Base-by-base conservation (phyloP, 2,329 filamentous ascomycete genomes). In the Fusarium subtropicale region DNA sequence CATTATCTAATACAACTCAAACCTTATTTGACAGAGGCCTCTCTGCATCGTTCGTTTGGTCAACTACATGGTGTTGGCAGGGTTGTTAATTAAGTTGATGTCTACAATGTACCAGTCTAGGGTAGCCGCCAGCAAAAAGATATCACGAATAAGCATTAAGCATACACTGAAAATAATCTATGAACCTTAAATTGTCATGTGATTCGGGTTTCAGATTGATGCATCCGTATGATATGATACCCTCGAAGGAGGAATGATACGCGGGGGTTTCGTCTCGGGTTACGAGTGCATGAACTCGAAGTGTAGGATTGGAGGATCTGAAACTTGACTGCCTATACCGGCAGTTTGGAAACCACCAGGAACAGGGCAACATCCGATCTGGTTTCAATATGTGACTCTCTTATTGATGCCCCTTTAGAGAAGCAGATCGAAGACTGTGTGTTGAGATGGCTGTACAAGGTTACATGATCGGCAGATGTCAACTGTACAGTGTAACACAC, bases 401-500 rank as follows among this genome's bases (percentile, higher is more conserved):
- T 3, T 31, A 42, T 42, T 52, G 26, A 5, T 15, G 22, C 26
- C 7, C 22, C 39, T 44, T 41, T 30, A 12, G n/a, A 33, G 22
- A 30, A 52, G 39, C 38, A 34, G 13, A 50, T 51, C 30, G 7
- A 36, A 26, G 50, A 57, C 34, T 47, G 22, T 34, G 57, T 56
- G 36, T 45, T 53, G 36, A 48, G 63, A 68, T 69, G 66, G 24
- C 26, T 58, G 16, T 39, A 30, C 46, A 71, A 52, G 67, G 63
- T 50, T 53, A 12, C 15, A 42, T 34, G 60, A 60, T 53, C 34
- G 22, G 12, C 41, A 47, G 30, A 48, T 36, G 50, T 39, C 34
- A 44, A 46, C 44, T 28, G 24, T 20, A 16, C 26, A 28, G 47
- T 16, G 15, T 11, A 12, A 13, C 11, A 20, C 36, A n/a, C 36